A percentile compares a stretch with the other conserved stretches of the same genome.
phyloP scores from a whole-genome alignment of 2,329 filamentous ascomycete species.

The Thelonectria discophora region DNA sequence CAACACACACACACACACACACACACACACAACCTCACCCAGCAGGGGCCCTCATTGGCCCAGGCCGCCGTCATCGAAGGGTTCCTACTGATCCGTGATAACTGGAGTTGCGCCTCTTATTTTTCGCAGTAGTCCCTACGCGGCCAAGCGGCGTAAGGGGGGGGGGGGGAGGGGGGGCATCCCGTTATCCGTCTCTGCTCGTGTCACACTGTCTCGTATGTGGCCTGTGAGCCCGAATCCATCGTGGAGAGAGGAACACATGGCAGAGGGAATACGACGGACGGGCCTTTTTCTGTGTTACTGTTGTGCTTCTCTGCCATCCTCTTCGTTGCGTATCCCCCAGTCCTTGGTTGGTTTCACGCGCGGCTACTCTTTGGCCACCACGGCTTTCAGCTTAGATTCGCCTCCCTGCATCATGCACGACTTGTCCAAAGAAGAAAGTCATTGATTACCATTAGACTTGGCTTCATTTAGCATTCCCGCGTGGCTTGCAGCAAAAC shows the following conservation, averaged over 20 bases:
- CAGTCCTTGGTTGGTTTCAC: not conserved
- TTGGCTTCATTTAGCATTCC: not conserved
- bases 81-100: constrained; percentile 20
- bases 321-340: not conserved
- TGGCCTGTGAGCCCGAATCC: constrained; percentile 13
- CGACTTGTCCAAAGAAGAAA: too few species aligned
- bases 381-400: too few species aligned
- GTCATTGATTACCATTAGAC: too few species aligned
- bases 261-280: constrained; percentile 5
- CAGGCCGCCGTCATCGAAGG: not conserved
- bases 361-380: not conserved
- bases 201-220: constrained; percentile 17
- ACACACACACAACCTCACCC: not conserved
- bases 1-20: constrained; percentile 1
- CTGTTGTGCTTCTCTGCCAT: not conserved
- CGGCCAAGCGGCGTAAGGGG: not conserved
- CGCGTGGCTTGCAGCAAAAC: not conserved
- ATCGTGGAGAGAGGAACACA: constrained; percentile 6
- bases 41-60: constrained; percentile 19
- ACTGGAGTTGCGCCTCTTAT: not conserved
- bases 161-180: not conserved
- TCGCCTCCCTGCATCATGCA: too few species aligned
- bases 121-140: constrained; percentile 6
- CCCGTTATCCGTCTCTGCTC: not conserved
- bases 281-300: constrained; percentile 1